Conservation (phyloP, 257 asterid species). For the Cordia subcordata region DNA sequence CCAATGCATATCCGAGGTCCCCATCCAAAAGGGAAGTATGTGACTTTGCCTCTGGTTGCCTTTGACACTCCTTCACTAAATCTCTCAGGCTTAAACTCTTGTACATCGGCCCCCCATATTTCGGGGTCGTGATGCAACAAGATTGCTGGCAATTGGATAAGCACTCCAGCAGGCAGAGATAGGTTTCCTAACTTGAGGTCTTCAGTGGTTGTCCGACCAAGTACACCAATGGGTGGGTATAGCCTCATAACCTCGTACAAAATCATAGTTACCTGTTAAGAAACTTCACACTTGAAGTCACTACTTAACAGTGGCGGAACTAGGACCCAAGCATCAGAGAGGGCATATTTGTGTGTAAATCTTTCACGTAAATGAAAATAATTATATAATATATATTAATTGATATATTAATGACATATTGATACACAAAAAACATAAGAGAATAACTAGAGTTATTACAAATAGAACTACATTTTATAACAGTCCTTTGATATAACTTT, state of each 20-base stretch:
- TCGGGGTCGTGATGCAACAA: constrained; percentile 21
- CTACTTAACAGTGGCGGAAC: too few relatives aligned
- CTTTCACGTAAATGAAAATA: too few relatives aligned
- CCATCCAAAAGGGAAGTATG: constrained; percentile 30
- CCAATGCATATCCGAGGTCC: constrained; percentile 39
- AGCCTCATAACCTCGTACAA: constrained; percentile 27
- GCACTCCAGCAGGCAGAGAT: constrained; percentile 15
- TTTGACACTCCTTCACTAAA: constrained; percentile 25
- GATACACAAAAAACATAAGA: too few relatives aligned
- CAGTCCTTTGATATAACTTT: too few relatives aligned
- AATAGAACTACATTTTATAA: too few relatives aligned
- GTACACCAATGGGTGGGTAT: constrained; percentile 21
- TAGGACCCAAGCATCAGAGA: too few relatives aligned
- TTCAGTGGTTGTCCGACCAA: constrained; percentile 7
- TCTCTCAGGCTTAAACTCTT: constrained; percentile 33
- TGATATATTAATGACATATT: too few relatives aligned
- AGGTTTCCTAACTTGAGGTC: constrained; percentile 19
- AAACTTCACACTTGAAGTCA: too few relatives aligned
- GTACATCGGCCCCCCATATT: constrained; percentile 34
- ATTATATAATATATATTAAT: too few relatives aligned
- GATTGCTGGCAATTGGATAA: constrained; percentile 19
- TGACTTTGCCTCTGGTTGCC: constrained; percentile 22
- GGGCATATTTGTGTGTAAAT: too few relatives aligned
- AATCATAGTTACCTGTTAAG: constrained; percentile 30
- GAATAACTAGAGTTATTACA: too few relatives aligned